phyloP scores from a whole-genome alignment of 129 eudicot genomes.

The Glebionis coronaria region DNA sequence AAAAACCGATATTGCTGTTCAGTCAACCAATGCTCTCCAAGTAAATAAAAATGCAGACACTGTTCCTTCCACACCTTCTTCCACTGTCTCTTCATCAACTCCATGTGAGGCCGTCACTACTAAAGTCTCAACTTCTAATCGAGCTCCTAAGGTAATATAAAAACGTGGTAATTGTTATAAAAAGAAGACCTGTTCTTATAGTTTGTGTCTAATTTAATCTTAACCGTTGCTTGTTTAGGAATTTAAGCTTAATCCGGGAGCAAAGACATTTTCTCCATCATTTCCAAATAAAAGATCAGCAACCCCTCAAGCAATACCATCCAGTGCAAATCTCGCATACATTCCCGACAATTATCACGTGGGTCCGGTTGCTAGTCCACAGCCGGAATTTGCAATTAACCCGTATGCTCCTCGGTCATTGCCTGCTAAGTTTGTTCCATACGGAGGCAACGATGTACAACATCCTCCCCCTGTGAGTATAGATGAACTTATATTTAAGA shows the following conservation, averaged over 20 bases:
- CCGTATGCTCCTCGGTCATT: conserved; percentile 43
- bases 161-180: conserved; percentile 2
- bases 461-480: conserved; percentile 67
- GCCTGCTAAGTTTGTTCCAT: conserved; percentile 57
- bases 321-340: conserved; percentile 43
- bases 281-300: conserved; percentile 47
- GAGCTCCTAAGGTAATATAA: conserved; percentile 48
- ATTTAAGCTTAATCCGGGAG: conserved; percentile 84
- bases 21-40: conserved; percentile 11
- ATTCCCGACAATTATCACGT: conserved; percentile 39
- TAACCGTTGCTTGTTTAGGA: conserved; percentile 34
- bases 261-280: conserved; percentile 79
- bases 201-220: background rate
- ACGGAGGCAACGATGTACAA: conserved; percentile 49
- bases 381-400: conserved; percentile 55
- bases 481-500: too few species aligned
- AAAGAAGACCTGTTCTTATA: background rate
- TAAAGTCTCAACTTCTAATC: conserved; percentile 38
- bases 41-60: conserved; percentile 25
- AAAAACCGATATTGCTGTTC: conserved; percentile 20
- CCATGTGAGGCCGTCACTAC: conserved; percentile 36
- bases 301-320: conserved; percentile 49
- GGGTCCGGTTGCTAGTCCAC: conserved; percentile 39
- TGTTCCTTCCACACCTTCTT: background rate
- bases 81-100: conserved; percentile 34